Conservation (phyloP, 306 rosid genomes). For the Acmispon strigosus region DNA sequence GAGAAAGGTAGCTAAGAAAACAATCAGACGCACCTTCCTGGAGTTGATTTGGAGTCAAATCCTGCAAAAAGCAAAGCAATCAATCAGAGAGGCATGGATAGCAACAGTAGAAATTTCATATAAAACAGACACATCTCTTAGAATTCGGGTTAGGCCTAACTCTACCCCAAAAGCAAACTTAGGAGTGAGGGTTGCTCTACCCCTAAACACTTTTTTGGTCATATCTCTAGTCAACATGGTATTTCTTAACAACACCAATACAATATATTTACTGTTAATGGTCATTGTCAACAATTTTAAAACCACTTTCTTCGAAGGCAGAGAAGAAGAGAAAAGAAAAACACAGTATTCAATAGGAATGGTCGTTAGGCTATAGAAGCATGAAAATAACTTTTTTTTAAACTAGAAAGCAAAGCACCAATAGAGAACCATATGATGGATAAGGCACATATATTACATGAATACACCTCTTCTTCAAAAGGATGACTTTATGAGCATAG, state of each 20-base stretch:
- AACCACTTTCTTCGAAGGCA: neutral
- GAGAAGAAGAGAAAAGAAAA: neutral
- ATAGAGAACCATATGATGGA: neutral
- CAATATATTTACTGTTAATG: neutral
- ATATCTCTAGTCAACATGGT: too few species aligned
- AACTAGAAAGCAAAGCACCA: slow-evolving; percentile 11
- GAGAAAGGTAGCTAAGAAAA: neutral
- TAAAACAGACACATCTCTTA: neutral
- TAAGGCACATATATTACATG: neutral
- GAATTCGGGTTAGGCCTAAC: too few species aligned
- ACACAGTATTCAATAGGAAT: neutral
- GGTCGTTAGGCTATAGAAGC: neutral
- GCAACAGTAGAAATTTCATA: neutral
- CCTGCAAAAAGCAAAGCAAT: slow-evolving; percentile 53
- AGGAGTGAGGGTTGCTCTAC: too few species aligned
- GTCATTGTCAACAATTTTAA: neutral
- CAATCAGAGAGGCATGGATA: neutral
- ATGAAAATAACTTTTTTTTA: neutral
- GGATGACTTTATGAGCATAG: neutral
- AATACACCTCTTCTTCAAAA: neutral
- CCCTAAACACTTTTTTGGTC: too few species aligned
- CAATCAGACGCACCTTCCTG: slow-evolving; percentile 67
- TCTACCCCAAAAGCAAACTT: too few species aligned
- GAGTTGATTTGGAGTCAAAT: slow-evolving; percentile 83
- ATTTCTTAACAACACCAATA: too few species aligned